Evolutionary conservation across 2,329 filamentous ascomycete genomes (phyloP).

Genomic region (Coniochaeta sp.): DNA sequence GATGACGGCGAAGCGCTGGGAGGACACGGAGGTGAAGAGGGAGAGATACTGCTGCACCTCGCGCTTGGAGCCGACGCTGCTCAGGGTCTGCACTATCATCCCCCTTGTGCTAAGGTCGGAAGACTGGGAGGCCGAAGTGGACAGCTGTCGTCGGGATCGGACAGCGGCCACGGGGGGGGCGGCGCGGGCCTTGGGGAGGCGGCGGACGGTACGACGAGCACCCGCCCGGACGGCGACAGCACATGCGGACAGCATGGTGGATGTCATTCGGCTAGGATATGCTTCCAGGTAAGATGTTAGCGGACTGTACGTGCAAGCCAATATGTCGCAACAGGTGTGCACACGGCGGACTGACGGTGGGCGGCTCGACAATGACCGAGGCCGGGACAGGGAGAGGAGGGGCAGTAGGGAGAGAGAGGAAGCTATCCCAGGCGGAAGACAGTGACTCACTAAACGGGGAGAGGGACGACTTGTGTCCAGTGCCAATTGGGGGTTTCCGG

Average conservation of each 20-base stretch:
- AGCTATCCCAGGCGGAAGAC: neutral
- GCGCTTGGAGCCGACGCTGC: slow-evolving; percentile 91
- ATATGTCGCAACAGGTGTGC: neutral
- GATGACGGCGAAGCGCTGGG: slow-evolving; percentile 95
- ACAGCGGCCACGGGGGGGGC: slow-evolving; percentile 13
- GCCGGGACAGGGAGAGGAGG: slow-evolving; percentile 1
- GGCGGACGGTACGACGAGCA: slow-evolving; percentile 31
- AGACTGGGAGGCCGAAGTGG: slow-evolving; percentile 22
- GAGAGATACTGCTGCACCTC: slow-evolving; percentile 97
- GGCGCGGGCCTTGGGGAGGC: slow-evolving; percentile 16
- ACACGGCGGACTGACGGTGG: neutral
- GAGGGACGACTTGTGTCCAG: slow-evolving; percentile 7
- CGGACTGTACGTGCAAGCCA: neutral
- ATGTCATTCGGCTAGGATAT: neutral
- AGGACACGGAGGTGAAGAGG: slow-evolving; percentile 93
- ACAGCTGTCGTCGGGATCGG: slow-evolving; percentile 26
- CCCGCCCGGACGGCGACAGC: slow-evolving; percentile 35
- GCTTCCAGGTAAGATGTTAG: neutral
- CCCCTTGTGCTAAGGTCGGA: slow-evolving; percentile 60
- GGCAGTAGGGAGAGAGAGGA: neutral
- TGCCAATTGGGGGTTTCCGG: slow-evolving; percentile 12
- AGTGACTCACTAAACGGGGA: slow-evolving; percentile 6
- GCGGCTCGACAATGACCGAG: neutral
- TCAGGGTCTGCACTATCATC: slow-evolving; percentile 83
- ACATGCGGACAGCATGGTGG: slow-evolving; percentile 35